These are phyloP conservation scores for Taphrina populina DNA, from an alignment of 1,139 yeast species.

Conservation along the genomic window DNA sequence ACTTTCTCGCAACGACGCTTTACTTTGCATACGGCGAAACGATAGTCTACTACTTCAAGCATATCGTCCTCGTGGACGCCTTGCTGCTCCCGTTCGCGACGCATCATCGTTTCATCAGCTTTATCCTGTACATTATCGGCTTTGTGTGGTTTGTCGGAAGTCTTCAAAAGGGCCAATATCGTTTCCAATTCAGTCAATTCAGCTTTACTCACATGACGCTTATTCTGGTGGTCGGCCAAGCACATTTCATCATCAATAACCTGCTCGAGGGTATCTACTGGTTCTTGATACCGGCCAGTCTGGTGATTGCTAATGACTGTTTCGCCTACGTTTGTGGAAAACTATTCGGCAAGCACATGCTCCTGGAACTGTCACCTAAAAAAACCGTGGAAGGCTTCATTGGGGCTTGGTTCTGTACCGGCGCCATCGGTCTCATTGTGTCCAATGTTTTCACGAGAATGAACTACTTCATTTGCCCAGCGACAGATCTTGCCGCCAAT, in stretches of 20 bases:
- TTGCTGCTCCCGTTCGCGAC: slow-evolving; percentile 51
- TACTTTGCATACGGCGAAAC: slow-evolving; percentile 88
- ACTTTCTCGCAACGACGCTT: slow-evolving; percentile 63
- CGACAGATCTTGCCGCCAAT: slow-evolving; percentile 56
- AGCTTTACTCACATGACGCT: slow-evolving; percentile 94
- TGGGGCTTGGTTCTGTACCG: slow-evolving; percentile 97
- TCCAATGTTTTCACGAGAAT: slow-evolving; percentile 64
- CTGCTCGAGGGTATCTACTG: slow-evolving; percentile 88
- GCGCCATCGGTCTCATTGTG: slow-evolving; percentile 66
- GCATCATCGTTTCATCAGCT: slow-evolving; percentile 82
- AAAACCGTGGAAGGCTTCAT: slow-evolving; percentile 96
- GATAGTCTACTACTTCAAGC: slow-evolving; percentile 62
- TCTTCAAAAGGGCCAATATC: slow-evolving; percentile 81
- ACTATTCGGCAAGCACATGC: slow-evolving; percentile 89
- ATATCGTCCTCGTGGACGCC: slow-evolving; percentile 50
- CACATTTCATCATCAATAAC: slow-evolving; percentile 87
- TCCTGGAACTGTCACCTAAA: slow-evolving; percentile 91
- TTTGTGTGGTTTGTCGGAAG: slow-evolving; percentile 87
- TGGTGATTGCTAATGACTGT: slow-evolving; percentile 91
- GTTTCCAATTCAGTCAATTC: slow-evolving; percentile 89
- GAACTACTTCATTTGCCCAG: slow-evolving; percentile 85
- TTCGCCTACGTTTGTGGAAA: slow-evolving; percentile 97
- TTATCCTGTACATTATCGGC: slow-evolving; percentile 75
- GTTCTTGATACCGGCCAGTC: slow-evolving; percentile 82
- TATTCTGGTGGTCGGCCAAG: slow-evolving; percentile 85